A percentile compares a stretch with the other conserved stretches of the same genome.
These are phyloP conservation scores for Macrocystidia cucumis DNA, from an alignment of 1,284 basidiomycete species.

Conservation along the genomic window DNA sequence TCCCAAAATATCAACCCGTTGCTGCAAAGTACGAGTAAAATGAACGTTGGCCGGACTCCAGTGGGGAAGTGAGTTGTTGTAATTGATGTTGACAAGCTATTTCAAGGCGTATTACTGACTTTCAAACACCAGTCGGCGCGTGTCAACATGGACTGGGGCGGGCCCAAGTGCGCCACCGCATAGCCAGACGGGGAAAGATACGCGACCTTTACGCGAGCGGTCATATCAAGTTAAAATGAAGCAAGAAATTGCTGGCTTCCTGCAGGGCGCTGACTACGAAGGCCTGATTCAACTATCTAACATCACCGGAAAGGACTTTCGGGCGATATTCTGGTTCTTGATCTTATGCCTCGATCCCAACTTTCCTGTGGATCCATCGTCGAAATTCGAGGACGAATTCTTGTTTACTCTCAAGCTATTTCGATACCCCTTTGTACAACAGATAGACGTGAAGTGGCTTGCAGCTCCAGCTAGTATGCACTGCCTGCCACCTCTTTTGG, in stretches of 20 bases:
- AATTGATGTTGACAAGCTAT: neutral
- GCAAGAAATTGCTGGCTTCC: constrained; percentile 65
- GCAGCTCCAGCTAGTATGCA: constrained; percentile 79
- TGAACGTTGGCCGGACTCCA: constrained; percentile 67
- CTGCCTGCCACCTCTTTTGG: constrained; percentile 77
- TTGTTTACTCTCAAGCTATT: constrained; percentile 65
- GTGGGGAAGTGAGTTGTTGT: constrained; percentile 48
- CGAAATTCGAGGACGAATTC: constrained; percentile 78
- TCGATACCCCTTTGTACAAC: constrained; percentile 68
- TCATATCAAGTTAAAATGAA: constrained; percentile 68
- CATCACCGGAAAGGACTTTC: constrained; percentile 79
- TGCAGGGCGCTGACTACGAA: constrained; percentile 56
- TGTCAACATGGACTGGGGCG: constrained; percentile 56
- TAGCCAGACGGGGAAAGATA: constrained; percentile 54
- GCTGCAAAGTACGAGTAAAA: constrained; percentile 61
- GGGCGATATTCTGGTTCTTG: constrained; percentile 72
- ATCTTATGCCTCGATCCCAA: constrained; percentile 66
- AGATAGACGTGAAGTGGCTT: constrained; percentile 77
- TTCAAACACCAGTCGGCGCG: constrained; percentile 50
- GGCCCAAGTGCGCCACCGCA: constrained; percentile 35
- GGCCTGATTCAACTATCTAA: constrained; percentile 61
- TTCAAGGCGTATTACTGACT: neutral
- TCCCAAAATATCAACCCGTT: constrained; percentile 62
- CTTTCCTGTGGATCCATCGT: constrained; percentile 46
- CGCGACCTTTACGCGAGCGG: constrained; percentile 67